Conservation (phyloP, 441 rosid genomes). For the Breynia disticha region DNA sequence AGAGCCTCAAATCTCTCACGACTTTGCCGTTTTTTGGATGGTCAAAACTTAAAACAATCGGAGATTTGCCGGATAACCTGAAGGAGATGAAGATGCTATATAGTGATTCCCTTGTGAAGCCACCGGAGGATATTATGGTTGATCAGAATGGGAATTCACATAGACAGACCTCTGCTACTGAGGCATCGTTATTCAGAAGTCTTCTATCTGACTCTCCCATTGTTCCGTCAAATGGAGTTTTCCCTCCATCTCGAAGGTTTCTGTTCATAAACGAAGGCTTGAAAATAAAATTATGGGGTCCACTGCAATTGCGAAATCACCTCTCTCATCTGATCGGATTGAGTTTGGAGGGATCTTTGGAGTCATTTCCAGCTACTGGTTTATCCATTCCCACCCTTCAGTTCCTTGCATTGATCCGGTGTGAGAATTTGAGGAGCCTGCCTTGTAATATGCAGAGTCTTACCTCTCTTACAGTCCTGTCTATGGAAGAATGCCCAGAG, state of each 20-base stretch:
- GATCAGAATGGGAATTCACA: too few relatives aligned
- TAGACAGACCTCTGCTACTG: not conserved
- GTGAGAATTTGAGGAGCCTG: not conserved
- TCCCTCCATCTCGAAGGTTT: not conserved
- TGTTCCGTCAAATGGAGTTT: not conserved
- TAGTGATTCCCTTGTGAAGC: not conserved
- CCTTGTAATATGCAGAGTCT: conserved; percentile 19
- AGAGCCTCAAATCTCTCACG: too few relatives aligned
- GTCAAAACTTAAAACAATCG: not conserved
- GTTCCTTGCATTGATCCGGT: not conserved
- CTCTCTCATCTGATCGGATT: not conserved
- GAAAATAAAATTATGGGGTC: not conserved
- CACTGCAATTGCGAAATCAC: not conserved
- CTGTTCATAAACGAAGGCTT: not conserved
- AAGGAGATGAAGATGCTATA: not conserved
- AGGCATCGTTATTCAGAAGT: not conserved
- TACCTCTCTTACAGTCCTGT: conserved; percentile 16
- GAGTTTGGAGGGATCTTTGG: not conserved
- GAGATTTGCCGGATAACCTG: not conserved
- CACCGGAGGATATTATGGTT: not conserved
- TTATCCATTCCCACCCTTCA: not conserved
- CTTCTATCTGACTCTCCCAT: not conserved
- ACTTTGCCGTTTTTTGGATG: too few relatives aligned
- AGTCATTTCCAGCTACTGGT: not conserved
- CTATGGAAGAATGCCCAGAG: conserved; percentile 20